A percentile compares a stretch with the other conserved stretches of the same genome.
Evolutionary conservation across 2,329 filamentous ascomycete species (phyloP).

Genomic region (Aspergillus oerlinghausenensis): DNA sequence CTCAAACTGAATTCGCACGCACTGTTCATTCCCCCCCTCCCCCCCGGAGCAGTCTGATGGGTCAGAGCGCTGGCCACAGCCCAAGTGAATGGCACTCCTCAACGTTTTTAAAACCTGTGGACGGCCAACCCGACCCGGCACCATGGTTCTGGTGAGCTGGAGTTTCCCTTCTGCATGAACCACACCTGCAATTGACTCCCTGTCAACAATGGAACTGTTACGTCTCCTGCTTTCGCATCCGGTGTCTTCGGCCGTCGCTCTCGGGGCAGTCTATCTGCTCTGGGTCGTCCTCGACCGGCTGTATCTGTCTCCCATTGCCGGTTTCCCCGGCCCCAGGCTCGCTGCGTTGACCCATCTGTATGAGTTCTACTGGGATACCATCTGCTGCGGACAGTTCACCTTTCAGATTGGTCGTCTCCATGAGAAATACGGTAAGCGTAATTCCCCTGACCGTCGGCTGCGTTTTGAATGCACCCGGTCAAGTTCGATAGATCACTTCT

Average conservation of each 20-base stretch:
- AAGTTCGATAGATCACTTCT: neutral
- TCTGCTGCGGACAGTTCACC: conserved; percentile 20
- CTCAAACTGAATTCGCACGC: too few relatives aligned
- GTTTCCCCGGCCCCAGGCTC: conserved; percentile 22
- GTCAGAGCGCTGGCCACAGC: neutral
- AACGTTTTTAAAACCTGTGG: neutral
- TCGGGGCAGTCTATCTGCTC: conserved; percentile 10
- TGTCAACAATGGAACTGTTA: neutral
- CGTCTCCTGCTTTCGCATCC: conserved; percentile 1
- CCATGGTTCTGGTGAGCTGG: neutral
- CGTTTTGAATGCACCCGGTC: neutral
- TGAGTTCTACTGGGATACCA: conserved; percentile 24
- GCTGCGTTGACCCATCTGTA: conserved; percentile 20
- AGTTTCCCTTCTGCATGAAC: neutral
- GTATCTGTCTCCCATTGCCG: conserved; percentile 20
- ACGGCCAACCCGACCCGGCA: neutral
- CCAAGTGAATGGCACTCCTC: neutral
- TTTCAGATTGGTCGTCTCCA: conserved; percentile 19
- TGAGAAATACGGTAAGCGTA: conserved; percentile 23
- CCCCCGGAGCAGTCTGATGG: neutral
- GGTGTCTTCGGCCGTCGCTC: neutral
- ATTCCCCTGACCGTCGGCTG: neutral
- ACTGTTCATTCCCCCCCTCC: too few relatives aligned
- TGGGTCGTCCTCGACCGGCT: conserved; percentile 15
- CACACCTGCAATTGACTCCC: neutral